These are phyloP conservation scores for Piromyces sp. DNA, from an alignment of 192 early-diverging fungal genomes.

Conservation along the genomic window DNA sequence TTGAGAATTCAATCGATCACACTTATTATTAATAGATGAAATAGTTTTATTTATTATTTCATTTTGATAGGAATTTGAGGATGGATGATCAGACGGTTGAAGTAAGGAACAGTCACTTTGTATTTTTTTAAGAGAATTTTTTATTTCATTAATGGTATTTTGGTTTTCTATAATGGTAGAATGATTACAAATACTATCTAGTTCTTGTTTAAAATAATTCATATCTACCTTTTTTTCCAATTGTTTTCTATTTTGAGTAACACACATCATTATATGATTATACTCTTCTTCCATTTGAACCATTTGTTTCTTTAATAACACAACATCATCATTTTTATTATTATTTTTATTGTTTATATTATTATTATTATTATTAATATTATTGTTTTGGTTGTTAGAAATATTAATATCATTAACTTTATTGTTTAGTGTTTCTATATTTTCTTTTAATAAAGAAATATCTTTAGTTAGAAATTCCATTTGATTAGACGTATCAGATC, in stretches of 20 bases:
- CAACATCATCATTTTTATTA: not conserved
- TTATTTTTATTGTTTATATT: not conserved
- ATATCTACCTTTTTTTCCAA: not conserved
- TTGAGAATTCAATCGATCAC: not conserved
- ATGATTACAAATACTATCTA: not conserved
- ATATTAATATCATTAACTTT: not conserved
- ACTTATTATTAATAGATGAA: not conserved
- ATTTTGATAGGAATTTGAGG: not conserved
- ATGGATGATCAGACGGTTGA: not conserved
- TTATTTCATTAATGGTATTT: not conserved
- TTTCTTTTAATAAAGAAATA: not conserved
- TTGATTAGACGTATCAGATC: not conserved
- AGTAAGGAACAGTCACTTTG: not conserved
- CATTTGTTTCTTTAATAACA: not conserved
- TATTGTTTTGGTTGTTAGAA: not conserved
- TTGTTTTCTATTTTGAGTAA: not conserved
- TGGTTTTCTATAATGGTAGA: not conserved
- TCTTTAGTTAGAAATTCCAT: not conserved
- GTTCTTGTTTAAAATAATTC: not conserved
- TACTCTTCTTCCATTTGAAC: not conserved
- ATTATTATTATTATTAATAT: not conserved
- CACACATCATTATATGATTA: not conserved
- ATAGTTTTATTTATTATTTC: not conserved
- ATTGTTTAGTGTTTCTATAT: not conserved
- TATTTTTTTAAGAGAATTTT: not conserved